Evolutionary conservation across 257 asterid genomes (phyloP).

Genomic region (Capsicum baccatum): DNA sequence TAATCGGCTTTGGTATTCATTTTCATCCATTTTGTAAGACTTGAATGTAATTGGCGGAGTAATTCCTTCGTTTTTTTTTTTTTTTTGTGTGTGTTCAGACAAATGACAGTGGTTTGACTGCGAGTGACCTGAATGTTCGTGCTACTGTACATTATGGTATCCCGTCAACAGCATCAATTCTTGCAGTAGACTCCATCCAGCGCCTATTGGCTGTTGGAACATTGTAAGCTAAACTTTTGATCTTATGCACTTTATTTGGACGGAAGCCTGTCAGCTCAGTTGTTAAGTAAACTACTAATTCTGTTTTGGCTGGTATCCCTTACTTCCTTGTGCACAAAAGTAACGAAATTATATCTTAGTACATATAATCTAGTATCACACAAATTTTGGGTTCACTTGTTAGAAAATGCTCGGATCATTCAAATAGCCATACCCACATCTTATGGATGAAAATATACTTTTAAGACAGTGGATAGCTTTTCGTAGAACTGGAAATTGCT

Average conservation of each 20-base stretch:
- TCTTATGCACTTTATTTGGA: constrained; percentile 18
- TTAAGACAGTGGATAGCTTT: background rate
- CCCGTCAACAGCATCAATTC: constrained; percentile 81
- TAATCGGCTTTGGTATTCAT: background rate
- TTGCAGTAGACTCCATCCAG: constrained; percentile 87
- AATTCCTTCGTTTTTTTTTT: background rate
- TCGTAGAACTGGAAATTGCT: constrained; percentile 7
- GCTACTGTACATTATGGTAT: constrained; percentile 78
- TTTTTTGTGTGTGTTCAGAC: constrained; percentile 45
- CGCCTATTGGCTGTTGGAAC: constrained; percentile 84
- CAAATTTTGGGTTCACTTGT: background rate
- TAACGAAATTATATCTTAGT: background rate
- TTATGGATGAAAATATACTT: background rate
- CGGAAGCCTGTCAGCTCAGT: constrained; percentile 8
- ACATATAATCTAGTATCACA: background rate
- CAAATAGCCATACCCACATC: background rate
- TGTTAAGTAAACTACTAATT: background rate
- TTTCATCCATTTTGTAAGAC: constrained; percentile 22
- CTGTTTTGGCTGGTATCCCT: constrained; percentile 4
- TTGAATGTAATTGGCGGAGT: background rate
- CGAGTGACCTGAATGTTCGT: constrained; percentile 68
- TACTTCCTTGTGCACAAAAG: background rate
- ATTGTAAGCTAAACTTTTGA: constrained; percentile 50
- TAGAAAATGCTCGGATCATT: constrained; percentile 3
- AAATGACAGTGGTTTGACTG: constrained; percentile 48